These are phyloP conservation scores for Parsonsia alboflavescens DNA, from an alignment of 257 asterid species.

Conservation along the genomic window DNA sequence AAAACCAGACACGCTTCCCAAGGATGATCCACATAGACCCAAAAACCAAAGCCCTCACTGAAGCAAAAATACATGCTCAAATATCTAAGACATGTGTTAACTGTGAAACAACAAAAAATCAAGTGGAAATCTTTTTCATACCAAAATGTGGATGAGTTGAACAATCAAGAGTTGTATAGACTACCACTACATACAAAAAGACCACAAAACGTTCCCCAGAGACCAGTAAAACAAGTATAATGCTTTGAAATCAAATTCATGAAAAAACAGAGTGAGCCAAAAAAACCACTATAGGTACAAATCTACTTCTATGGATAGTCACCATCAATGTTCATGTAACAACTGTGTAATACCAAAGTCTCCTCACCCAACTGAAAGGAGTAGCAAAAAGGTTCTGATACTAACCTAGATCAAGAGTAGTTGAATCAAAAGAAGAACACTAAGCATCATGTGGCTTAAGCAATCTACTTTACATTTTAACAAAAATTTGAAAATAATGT, in stretches of 20 bases:
- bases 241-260: not conserved
- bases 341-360: not conserved
- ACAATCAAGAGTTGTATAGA: not conserved
- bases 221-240: not conserved
- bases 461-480: not conserved
- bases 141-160: not conserved
- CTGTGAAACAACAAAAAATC: not conserved
- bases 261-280: not conserved
- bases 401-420: not conserved
- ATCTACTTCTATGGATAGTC: not conserved
- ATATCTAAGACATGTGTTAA: not conserved
- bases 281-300: not conserved
- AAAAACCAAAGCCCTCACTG: constrained; percentile 83
- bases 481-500: too few species aligned
- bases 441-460: not conserved
- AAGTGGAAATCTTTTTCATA: not conserved
- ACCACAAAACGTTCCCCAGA: not conserved
- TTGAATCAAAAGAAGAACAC: not conserved
- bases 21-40: constrained; percentile 73
- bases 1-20: constrained; percentile 93
- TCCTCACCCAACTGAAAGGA: not conserved
- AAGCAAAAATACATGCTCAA: constrained; percentile 11
- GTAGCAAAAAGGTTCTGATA: not conserved
- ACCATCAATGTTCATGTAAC: not conserved
- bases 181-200: not conserved